Conservation (phyloP, 371 early-diverging fungal genomes). For the Homolaphlyctis polyrhiza region DNA sequence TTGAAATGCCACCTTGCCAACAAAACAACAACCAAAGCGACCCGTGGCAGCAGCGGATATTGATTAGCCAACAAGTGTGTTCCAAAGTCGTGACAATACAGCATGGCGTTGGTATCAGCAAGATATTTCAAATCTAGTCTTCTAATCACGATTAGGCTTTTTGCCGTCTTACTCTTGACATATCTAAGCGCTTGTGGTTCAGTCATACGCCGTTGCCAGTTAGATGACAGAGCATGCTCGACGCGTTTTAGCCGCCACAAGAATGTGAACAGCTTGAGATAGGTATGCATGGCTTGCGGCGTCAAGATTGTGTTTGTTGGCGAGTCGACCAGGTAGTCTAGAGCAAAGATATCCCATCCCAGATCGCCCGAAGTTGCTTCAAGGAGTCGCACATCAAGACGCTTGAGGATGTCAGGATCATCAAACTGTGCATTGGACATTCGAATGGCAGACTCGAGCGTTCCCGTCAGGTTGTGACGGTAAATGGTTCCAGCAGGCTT, state of each 20-base stretch:
- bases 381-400: conserved; percentile 72
- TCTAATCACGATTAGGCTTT: too few relatives aligned
- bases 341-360: conserved; percentile 90
- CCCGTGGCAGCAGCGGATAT: too few relatives aligned
- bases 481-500: conserved; percentile 73
- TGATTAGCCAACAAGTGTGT: too few relatives aligned
- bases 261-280: conserved; percentile 78
- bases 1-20: too few relatives aligned
- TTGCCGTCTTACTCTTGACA: too few relatives aligned
- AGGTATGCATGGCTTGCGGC: conserved; percentile 68
- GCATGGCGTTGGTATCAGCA: too few relatives aligned
- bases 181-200: conserved; percentile 3
- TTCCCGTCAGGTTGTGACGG: conserved; percentile 84
- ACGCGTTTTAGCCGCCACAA: conserved; percentile 86
- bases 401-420: conserved; percentile 65
- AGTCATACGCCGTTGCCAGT: conserved; percentile 70
- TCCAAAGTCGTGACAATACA: too few relatives aligned
- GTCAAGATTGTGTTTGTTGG: conserved; percentile 85
- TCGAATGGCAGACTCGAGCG: conserved; percentile 80
- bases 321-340: conserved; percentile 77
- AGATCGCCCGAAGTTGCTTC: conserved; percentile 64
- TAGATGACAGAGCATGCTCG: conserved; percentile 65
- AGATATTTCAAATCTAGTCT: too few relatives aligned
- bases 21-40: too few relatives aligned
- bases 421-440: conserved; percentile 88